Percentiles rank a stretch among this genome's conserved stretches.
Evolutionary conservation across 805 yeast species (phyloP).

Genomic region (Barnettozyma wickerhamii): DNA sequence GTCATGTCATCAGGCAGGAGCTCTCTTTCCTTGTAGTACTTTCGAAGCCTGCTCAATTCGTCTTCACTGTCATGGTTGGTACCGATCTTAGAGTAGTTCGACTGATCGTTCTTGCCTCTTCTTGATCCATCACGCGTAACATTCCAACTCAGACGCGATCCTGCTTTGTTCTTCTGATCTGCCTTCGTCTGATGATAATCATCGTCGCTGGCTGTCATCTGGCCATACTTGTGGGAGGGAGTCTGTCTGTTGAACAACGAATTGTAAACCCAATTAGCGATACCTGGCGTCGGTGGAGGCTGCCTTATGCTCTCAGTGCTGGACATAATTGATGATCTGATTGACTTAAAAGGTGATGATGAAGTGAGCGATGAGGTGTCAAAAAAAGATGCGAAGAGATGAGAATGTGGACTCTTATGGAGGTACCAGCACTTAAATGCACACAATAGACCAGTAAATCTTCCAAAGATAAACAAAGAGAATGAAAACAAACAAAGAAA

Average conservation of each 20-base stretch:
- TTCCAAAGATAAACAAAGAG: background rate
- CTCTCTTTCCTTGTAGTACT: slow-evolving; percentile 18
- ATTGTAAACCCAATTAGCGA: slow-evolving; percentile 25
- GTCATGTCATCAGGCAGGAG: slow-evolving; percentile 12
- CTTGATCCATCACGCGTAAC: background rate
- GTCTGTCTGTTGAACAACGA: slow-evolving; percentile 24
- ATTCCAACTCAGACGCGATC: background rate
- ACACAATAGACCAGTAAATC: no score
- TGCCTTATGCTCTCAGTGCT: background rate
- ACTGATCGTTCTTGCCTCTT: background rate
- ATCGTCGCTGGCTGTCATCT: slow-evolving; percentile 1
- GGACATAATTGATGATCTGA: no score
- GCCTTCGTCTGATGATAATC: background rate
- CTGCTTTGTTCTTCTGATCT: background rate
- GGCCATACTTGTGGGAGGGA: slow-evolving; percentile 23
- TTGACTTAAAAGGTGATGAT: no score
- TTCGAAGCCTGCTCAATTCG: background rate
- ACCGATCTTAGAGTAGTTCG: background rate
- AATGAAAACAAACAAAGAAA: no score
- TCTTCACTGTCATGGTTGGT: background rate
- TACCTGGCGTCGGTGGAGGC: slow-evolving; percentile 25
- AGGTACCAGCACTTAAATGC: no score
- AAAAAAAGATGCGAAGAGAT: no score
- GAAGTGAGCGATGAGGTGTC: no score
- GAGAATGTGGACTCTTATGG: background rate